Evolutionary conservation across 2,329 filamentous ascomycete species (phyloP), one percentile per base, ranked within the genome.

Genomic region (Colletotrichum sp.): DNA sequence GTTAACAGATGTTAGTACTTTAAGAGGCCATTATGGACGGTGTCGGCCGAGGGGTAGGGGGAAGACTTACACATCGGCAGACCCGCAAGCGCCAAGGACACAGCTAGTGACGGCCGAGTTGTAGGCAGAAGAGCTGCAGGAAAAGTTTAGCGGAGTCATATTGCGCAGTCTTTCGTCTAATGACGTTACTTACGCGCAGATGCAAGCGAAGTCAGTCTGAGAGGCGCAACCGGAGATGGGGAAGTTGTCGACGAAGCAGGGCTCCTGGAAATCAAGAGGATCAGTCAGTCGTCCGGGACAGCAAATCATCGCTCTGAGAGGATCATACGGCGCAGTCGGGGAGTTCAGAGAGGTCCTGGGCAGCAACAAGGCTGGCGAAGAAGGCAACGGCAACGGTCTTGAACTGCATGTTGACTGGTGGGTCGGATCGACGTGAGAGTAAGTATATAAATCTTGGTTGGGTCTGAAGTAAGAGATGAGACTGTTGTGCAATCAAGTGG

Each of bases 381-480:
- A 82, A 55, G 52, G 79, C 44, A 32, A 77, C 12, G 72, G 78
- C 57, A 59, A 75, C 32, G 55, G 72, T 75, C 39, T 72, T 77
- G 77, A 82, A 77, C 44, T 80, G 78, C 81, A 83, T 83, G 69
- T 76, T 81, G 79, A n/a, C 28, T 28, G 36, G 21, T n/a, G 49
- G 36, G 24, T 69, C 21, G 21, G n/a, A 26, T 26, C 32, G 59
- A n/a, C 28, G 18, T 32, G 44, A 52, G 44, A 21, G 44, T 52
- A 52, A 21, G 10, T 32, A n/a, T 30, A 24, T 26, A 13, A 34
- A 16, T 62, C 28, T 62, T 34, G 28, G 59, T 62, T 32, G 28
- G 52, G n/a, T 62, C 18, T 26, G 15, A 24, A 52, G 36, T 36
- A 30, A 15, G 21, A 24, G 24, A 15, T 68, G 12, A 52, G n/a